Base-by-base conservation (phyloP, 768 basidiomycete species). In the Boletales sp. region DNA sequence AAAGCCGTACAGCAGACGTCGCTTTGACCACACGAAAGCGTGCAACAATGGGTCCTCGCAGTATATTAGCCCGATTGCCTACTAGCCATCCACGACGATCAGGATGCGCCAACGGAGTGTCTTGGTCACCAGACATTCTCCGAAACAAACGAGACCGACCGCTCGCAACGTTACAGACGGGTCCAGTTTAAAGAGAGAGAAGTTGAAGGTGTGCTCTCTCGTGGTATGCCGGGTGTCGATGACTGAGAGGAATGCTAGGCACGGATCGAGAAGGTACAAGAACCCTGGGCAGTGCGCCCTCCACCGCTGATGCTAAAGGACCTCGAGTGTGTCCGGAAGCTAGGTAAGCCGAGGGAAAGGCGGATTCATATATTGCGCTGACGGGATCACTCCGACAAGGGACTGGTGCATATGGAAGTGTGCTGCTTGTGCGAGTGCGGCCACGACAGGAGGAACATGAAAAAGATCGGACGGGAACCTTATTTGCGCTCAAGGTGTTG, bases 401-500 rank as follows among this genome's bases (percentile, higher is more conserved):
- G 10, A 57, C 60, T 13, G 78, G 80, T 14, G 60, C 61, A 9
- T 71, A 69, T 58, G 72, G 72, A 12, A 65, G 65, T 10, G 79
- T 79, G 13, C 56, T 77, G 13, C 63, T 80, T 15, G 77, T 74
- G 17, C 66, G 58, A 17, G 60, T 59, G 30, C 68, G 70, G 7
- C 65, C 66, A 1, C 63, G 57, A 48, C 58, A 66, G 25, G 55
- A 55, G 11, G 18, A 28, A 0, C 67, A 73, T 48, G 55, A 48
- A n/a, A 40, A 69, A n/a, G 75, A 75, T 28, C 63, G 52, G 4
- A 61, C 68, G 2, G 67, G 66, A 19, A 57, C 68, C n/a, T 32
- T 74, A 3, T 77, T 79, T 41, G 80, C 79, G 6, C 41, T 83
- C 47, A 81, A 82, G 54, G 66, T 69, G 0, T 50, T 74, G 28